Percentiles rank a stretch among this genome's conserved stretches.
phyloP scores from a whole-genome alignment of 2,329 filamentous ascomycete species.

The Phyllosticta citrichinensis region DNA sequence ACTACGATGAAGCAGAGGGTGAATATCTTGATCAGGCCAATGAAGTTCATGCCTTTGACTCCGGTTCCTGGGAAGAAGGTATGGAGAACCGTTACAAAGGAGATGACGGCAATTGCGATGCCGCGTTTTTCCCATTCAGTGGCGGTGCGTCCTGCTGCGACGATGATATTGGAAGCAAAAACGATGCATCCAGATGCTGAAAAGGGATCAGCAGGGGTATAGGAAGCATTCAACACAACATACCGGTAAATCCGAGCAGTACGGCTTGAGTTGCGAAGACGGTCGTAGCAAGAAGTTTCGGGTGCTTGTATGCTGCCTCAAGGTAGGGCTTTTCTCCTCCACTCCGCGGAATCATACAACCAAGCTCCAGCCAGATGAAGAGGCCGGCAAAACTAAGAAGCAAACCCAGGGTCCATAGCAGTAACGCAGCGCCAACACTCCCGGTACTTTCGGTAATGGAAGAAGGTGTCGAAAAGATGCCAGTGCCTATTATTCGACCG shows the following conservation, averaged over 20 bases:
- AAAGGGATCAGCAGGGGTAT: not conserved
- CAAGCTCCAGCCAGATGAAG: conserved; percentile 55
- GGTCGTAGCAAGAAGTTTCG: conserved; percentile 54
- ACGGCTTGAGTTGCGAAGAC: conserved; percentile 55
- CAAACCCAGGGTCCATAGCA: conserved; percentile 55
- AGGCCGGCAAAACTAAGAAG: conserved; percentile 52
- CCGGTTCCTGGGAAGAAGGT: conserved; percentile 28
- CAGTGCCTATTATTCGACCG: conserved; percentile 54
- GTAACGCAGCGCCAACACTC: conserved; percentile 52
- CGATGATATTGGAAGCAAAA: conserved; percentile 56
- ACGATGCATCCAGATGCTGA: conserved; percentile 57
- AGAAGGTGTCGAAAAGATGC: conserved; percentile 63
- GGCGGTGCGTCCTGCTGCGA: conserved; percentile 44
- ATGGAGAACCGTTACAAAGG: conserved; percentile 28
- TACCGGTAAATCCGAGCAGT: conserved; percentile 45
- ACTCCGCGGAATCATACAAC: conserved; percentile 59
- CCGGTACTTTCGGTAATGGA: conserved; percentile 57
- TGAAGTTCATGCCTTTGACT: conserved; percentile 28
- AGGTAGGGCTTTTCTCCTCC: conserved; percentile 62
- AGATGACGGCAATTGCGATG: conserved; percentile 34
- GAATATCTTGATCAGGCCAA: conserved; percentile 31
- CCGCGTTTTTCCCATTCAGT: conserved; percentile 42
- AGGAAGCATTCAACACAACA: not conserved
- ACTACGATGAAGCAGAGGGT: conserved; percentile 30
- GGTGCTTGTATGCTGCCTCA: conserved; percentile 56